Evolutionary conservation across 164 flowering plant genomes (phyloP), one percentile per base, ranked within the genome.

Genomic region (Cinnamomum micranthum): DNA sequence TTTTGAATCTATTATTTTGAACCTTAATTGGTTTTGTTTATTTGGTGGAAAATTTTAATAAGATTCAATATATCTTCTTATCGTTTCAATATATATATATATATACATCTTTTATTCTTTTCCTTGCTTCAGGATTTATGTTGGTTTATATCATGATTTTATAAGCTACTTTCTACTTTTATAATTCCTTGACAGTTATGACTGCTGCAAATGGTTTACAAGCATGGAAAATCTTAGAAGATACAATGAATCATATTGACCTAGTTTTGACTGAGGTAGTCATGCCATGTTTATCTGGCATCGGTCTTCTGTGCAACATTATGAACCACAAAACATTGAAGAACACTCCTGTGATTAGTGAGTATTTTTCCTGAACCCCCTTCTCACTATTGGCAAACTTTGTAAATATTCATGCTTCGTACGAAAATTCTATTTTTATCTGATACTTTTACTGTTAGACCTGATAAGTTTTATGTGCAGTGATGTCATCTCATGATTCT

Each of bases 311-410:
- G 24, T 47, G 82, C 87, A 89, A 87, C 85, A 88, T 93, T 27
- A 91, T 88, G 93, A 87, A 70, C 84, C 93, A 91, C 84, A 85
- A 86, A 80, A 83, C 88, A 35, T 71, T 87, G 81, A 87, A 87
- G 74, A 87, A 84, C 71, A 81, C 85, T 77, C 98, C 98, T 69
- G 92, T 93, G 63, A 92, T 93, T 64, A 93, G 98, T 93, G 72
- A 89, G 98, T 85, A 65, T 69, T 65, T 70, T 67, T 81, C 76
- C 20, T 51, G 9, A 28, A 63, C 2, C 47, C 47, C 10, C 11
- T 64, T 70, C 27, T 73, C 11, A 23, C 2, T 19, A 23, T 15
- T 65, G 41, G 17, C 10, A 22, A 41, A 41, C 7, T 69, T 73
- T 41, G 50, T 73, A 23, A 50, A 64, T 27, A 4, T 51, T 27